phyloP scores from a whole-genome alignment of 1,139 yeast species.

The Lodderomyces oxycetoniae region DNA sequence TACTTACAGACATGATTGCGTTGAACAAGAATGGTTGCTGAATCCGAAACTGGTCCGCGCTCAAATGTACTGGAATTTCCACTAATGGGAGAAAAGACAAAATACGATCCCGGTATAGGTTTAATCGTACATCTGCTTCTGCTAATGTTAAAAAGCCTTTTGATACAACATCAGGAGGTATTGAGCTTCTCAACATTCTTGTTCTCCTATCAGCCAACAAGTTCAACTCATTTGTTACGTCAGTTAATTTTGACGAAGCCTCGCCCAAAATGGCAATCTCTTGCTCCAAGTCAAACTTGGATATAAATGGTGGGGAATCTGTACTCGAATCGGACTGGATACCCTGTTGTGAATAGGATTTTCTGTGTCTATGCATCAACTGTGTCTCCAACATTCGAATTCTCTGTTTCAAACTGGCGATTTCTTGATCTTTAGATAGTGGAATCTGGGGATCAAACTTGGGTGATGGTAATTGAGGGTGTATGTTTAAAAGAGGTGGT shows the following conservation, averaged over 20 bases:
- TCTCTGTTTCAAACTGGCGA: slow-evolving; percentile 18
- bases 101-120: slow-evolving; percentile 37
- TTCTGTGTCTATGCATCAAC: slow-evolving; percentile 8
- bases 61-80: slow-evolving; percentile 38
- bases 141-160: slow-evolving; percentile 42
- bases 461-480: slow-evolving; percentile 5
- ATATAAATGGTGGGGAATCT: slow-evolving; percentile 27
- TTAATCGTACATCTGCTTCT: slow-evolving; percentile 47
- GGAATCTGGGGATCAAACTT: slow-evolving; percentile 1
- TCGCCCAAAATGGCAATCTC: slow-evolving; percentile 35
- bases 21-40: slow-evolving; percentile 59
- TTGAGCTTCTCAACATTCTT: slow-evolving; percentile 21
- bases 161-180: slow-evolving; percentile 41
- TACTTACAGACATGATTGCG: slow-evolving; percentile 60
- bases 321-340: slow-evolving; percentile 7
- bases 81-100: slow-evolving; percentile 51
- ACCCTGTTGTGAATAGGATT: neutral
- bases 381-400: slow-evolving; percentile 21
- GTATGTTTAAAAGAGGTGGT: slow-evolving; percentile 9
- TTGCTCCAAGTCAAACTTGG: slow-evolving; percentile 30
- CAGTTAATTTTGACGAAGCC: slow-evolving; percentile 26
- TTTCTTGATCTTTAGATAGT: slow-evolving; percentile 16
- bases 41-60: slow-evolving; percentile 45
- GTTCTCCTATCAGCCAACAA: slow-evolving; percentile 37
- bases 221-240: slow-evolving; percentile 36